These are phyloP conservation scores for Ascochyta lentis DNA, from an alignment of 2,329 filamentous ascomycete species.

Conservation along the genomic window DNA sequence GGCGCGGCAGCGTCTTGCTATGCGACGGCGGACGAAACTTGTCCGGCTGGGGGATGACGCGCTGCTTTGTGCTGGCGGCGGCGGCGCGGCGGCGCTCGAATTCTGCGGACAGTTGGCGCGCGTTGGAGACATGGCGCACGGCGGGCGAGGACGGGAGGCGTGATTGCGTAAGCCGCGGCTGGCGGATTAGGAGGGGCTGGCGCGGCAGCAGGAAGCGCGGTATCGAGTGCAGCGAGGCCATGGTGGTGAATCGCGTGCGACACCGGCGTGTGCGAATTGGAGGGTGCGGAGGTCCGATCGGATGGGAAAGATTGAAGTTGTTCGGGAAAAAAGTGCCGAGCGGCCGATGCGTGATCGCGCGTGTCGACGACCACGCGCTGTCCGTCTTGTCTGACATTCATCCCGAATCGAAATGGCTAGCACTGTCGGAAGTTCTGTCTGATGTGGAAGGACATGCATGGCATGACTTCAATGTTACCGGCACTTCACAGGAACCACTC, in stretches of 20 bases:
- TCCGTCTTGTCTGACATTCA: too few relatives aligned
- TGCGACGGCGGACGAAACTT: conserved; percentile 94
- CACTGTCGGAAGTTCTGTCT: too few relatives aligned
- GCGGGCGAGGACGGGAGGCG: conserved; percentile 6
- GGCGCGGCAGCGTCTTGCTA: conserved; percentile 67
- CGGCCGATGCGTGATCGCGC: conserved; percentile 3
- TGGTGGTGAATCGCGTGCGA: conserved; percentile 22
- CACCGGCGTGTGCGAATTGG: conserved; percentile 16
- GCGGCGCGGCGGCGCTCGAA: conserved; percentile 34
- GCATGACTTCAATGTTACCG: too few relatives aligned
- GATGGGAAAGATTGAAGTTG: conserved; percentile 24
- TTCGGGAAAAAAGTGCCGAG: conserved; percentile 8
- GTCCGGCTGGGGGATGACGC: conserved; percentile 78
- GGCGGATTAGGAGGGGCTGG: conserved; percentile 32
- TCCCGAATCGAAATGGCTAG: too few relatives aligned
- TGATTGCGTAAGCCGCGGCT: conserved; percentile 26
- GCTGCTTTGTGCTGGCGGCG: conserved; percentile 50
- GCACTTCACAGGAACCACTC: too few relatives aligned
- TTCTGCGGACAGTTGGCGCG: conserved; percentile 39
- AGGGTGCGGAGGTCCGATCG: conserved; percentile 26
- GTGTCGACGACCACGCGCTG: not conserved
- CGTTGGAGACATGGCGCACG: conserved; percentile 43
- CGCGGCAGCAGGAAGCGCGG: conserved; percentile 45
- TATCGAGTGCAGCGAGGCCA: conserved; percentile 44
- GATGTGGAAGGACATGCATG: too few relatives aligned